A percentile compares a stretch with the other conserved stretches of the same genome.
Conservation (phyloP, 805 yeast genomes). For the Teunomyces pallodes region DNA sequence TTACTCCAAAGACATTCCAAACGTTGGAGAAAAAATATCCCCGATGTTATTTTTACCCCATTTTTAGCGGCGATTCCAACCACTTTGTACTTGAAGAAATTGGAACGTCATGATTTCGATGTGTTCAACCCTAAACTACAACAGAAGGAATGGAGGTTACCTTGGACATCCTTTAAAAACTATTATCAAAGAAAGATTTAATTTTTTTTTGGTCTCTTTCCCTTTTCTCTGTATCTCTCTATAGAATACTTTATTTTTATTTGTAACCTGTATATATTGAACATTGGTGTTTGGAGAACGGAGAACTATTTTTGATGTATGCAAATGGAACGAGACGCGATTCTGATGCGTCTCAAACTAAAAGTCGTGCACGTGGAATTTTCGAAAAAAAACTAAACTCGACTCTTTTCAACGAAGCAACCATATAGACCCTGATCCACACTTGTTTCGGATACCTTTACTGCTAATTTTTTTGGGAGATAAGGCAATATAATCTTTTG, state of each 20-base stretch:
- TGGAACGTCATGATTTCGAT: conserved; percentile 67
- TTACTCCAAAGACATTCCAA: conserved; percentile 23
- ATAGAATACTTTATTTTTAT: background rate
- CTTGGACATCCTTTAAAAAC: conserved; percentile 55
- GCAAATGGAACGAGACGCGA: background rate
- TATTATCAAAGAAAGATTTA: conserved; percentile 41
- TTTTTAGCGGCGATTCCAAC: conserved; percentile 68
- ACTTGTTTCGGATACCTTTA: background rate
- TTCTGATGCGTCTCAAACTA: background rate
- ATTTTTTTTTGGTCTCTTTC: background rate
- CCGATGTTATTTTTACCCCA: conserved; percentile 68
- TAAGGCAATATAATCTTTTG: background rate
- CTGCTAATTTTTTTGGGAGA: background rate
- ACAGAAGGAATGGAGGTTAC: conserved; percentile 61
- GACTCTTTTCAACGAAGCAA: conserved; percentile 3
- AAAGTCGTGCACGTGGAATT: conserved; percentile 3
- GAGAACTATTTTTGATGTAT: background rate
- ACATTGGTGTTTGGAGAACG: background rate
- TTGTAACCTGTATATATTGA: background rate
- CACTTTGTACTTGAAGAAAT: conserved; percentile 53
- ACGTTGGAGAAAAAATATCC: conserved; percentile 46
- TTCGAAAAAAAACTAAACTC: background rate
- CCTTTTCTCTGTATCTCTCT: background rate
- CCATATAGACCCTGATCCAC: background rate
- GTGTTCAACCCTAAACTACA: conserved; percentile 43